Base-by-base conservation (phyloP, 2,329 filamentous ascomycete genomes). In the Neoascochyta sp. region DNA sequence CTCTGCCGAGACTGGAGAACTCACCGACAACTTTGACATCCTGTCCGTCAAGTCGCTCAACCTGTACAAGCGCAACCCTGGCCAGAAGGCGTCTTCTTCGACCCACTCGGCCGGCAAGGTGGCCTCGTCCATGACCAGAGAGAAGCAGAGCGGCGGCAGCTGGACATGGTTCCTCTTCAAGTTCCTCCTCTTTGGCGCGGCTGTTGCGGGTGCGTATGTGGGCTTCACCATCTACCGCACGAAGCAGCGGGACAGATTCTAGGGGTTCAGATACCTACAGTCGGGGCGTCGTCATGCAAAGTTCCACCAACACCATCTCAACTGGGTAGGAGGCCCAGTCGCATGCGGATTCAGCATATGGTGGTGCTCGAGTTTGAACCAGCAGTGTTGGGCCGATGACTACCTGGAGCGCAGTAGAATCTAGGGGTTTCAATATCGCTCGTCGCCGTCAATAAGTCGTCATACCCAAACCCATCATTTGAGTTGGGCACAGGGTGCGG, bases 11-110 rank as follows among this genome's bases (percentile, higher is more conserved):
- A 96, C 92, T 10, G 92, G 92, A 57, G 90, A 98, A 70, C 78
- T 98, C 46, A 87, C 81, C 65, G 92, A 98, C 69, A 95, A 95
- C 73, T 90, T 95, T 73, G 92, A 98, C 67, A 93, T 98, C 64
- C 80, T 96, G 60, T 83, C 80, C 28, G 76, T 98, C 52, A 73
- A 80, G 43, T 82, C 90, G 34, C 84, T 83, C 71, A 98, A 95
- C 65, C 71, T 98, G 41, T 96, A 96, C 70, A 80, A 76, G 51
- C 77, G 48, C 37, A 53, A 46, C 27, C 47, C 47, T 11, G 35
- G 37, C 22, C 30, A 33, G 35, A 41, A 52, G 29, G 48, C 48
- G 22, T 33, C 30, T 7, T 41, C 37, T 2, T 39, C 36, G 4
- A 31, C 24, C 9, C 24, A 29, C 13, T 31, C 32, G 18, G 35